A percentile compares a stretch with the other conserved stretches of the same genome.
phyloP scores from a whole-genome alignment of 768 basidiomycete genomes.

The Scleroderma citrinum region DNA sequence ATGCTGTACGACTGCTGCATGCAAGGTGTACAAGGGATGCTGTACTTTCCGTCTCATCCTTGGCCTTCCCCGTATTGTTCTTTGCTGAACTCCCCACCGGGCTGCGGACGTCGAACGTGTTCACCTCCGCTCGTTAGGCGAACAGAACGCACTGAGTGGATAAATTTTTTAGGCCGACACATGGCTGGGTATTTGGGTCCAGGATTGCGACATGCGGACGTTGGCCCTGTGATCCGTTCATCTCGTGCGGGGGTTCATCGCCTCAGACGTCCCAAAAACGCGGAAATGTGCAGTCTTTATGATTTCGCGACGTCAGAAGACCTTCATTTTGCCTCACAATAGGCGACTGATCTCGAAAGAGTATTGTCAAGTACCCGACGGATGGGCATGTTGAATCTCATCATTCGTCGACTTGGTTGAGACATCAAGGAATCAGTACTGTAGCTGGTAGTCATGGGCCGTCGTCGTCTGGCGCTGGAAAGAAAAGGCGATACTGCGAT shows the following conservation, averaged over 20 bases:
- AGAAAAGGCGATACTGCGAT: conserved; percentile 6
- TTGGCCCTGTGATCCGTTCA: conserved; percentile 22
- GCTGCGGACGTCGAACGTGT: no score
- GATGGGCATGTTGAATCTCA: no score
- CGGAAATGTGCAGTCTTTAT: conserved; percentile 23
- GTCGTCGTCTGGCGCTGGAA: conserved; percentile 4
- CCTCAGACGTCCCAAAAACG: conserved; percentile 17
- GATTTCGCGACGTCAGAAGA: conserved; percentile 10
- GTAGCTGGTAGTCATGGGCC: not conserved
- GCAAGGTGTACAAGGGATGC: no score
- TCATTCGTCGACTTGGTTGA: conserved; percentile 11
- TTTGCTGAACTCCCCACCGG: no score
- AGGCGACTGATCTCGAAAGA: conserved; percentile 1
- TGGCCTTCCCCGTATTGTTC: no score
- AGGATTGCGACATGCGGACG: conserved; percentile 13
- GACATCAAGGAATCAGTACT: conserved; percentile 13
- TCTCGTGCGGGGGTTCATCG: conserved; percentile 27
- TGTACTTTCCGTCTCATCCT: no score
- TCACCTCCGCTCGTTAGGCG: conserved; percentile 28
- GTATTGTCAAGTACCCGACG: not conserved
- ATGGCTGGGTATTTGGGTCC: conserved; percentile 12
- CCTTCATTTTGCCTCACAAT: conserved; percentile 13
- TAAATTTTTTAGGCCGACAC: conserved; percentile 3
- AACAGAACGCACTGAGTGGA: conserved; percentile 10
- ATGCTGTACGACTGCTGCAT: no score